Evolutionary conservation across 2,329 filamentous ascomycete species (phyloP).

Genomic region (Coniochaeta ligniaria): DNA sequence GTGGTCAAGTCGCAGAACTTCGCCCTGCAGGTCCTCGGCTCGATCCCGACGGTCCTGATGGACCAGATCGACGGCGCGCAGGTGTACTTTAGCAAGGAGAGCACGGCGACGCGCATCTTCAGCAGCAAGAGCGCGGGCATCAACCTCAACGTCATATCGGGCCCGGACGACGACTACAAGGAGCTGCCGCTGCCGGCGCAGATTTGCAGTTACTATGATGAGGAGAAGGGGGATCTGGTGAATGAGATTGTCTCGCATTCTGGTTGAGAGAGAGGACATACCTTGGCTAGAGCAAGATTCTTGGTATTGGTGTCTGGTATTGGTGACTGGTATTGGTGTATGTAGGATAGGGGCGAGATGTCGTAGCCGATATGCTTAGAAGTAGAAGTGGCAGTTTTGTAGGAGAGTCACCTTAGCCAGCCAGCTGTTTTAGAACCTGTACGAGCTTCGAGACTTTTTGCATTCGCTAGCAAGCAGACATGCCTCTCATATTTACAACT

Average conservation of each 20-base stretch:
- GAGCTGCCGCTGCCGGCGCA: constrained; percentile 87
- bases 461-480: neutral
- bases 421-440: neutral
- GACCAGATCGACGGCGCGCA: constrained; percentile 90
- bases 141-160: constrained; percentile 76
- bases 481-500: neutral
- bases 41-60: constrained; percentile 78
- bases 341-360: neutral
- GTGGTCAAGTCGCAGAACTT: constrained; percentile 95
- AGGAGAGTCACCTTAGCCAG: neutral
- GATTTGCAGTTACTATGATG: constrained; percentile 68
- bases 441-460: neutral
- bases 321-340: neutral
- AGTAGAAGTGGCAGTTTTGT: neutral
- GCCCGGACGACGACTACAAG: constrained; percentile 71
- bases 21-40: constrained; percentile 83
- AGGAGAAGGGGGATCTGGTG: constrained; percentile 65
- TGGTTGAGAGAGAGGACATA: constrained; percentile 43
- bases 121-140: constrained; percentile 81
- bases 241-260: constrained; percentile 95
- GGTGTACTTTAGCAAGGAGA: constrained; percentile 79
- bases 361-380: neutral
- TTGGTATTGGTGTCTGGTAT: neutral
- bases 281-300: too few species aligned
- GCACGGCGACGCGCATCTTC: constrained; percentile 72